Base-by-base conservation (phyloP, 2,329 filamentous ascomycete genomes). In the Cercospora sp. region DNA sequence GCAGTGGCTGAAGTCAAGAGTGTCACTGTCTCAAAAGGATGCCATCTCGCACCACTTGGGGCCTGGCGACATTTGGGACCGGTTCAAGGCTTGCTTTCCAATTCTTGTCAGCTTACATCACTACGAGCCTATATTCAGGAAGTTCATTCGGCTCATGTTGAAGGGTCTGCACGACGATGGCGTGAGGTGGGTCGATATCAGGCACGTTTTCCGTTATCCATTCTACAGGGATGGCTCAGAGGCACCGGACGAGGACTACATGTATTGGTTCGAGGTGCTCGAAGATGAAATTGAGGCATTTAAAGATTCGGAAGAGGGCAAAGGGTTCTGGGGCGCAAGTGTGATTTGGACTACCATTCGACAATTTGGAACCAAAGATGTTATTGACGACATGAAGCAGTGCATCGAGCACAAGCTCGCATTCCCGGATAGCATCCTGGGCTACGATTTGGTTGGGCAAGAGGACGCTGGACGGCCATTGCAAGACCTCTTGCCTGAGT, bases 391-490 rank as follows among this genome's bases (percentile, higher is more conserved):
- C 78, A 97, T 97, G 94, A 91, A 94, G 77, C 83, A 91, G 71
- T 97, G 94, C 79, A 92, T 98, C 73, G 85, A 87, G 4, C 90
- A 91, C 73, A 97, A 97, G 80, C 82, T 91, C 64, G 85, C 87
- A 33, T 94, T 90, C 77, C 92, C 94, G 0, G 84, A 93, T 60
- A 84, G 96, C 7, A 88, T 97, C 73, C 89, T 91, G 28, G 94
- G 94, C 10, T 97, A 93, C 79, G 94, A 98, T 79, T 82, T 97
- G 9, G 93, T 97, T 5, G 94, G 93, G 0, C 91, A 94, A 79
- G 94, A 97, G 82, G 91, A 96, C 76, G 79, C 85, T 1, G 94
- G 93, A 1, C 87, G 91, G 12, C 86, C 93, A 0, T 86, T 97
- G 28, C 84, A 86, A 31, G 91, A 95, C 72, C 82, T 97, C 3